Evolutionary conservation across 805 yeast species (phyloP).

Genomic region (Cyberlindnera sargentensis): DNA sequence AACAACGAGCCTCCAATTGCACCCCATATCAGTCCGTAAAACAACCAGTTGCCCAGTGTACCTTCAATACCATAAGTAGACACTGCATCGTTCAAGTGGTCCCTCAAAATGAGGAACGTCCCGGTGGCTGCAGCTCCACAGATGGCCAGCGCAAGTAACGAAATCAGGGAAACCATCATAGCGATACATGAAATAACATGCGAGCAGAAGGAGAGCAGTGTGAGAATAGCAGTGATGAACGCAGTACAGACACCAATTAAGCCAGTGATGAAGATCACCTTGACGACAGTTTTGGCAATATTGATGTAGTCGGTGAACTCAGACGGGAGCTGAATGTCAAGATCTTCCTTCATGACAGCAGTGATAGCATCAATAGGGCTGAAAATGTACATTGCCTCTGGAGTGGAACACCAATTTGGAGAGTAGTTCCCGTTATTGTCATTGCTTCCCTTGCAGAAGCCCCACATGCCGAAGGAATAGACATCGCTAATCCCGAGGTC

Average conservation of each 20-base stretch:
- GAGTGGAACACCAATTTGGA: constrained; percentile 44
- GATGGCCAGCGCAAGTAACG: constrained; percentile 31
- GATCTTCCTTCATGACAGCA: constrained; percentile 19
- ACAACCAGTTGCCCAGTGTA: constrained; percentile 36
- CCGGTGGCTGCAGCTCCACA: constrained; percentile 60
- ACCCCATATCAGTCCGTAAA: constrained; percentile 61
- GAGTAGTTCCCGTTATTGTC: constrained; percentile 16
- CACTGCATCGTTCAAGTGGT: constrained; percentile 42
- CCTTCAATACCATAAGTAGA: constrained; percentile 49
- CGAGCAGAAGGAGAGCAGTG: constrained; percentile 39
- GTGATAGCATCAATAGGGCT: constrained; percentile 38
- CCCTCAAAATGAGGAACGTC: constrained; percentile 41
- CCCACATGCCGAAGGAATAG: constrained; percentile 55
- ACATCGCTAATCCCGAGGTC: constrained; percentile 36
- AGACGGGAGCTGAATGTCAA: constrained; percentile 40
- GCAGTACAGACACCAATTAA: constrained; percentile 40
- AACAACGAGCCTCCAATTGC: constrained; percentile 42
- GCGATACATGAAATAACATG: constrained; percentile 39
- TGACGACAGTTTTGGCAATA: constrained; percentile 40
- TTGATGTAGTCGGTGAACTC: constrained; percentile 39
- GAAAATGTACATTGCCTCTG: constrained; percentile 49
- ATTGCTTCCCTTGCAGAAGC: constrained; percentile 45
- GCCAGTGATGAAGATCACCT: constrained; percentile 53
- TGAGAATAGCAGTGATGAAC: constrained; percentile 35
- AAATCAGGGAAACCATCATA: constrained; percentile 36